Evolutionary conservation across 2,329 filamentous ascomycete species (phyloP), one percentile per base, ranked within the genome.

Genomic region (Zelopaecilomyces penicillatus): DNA sequence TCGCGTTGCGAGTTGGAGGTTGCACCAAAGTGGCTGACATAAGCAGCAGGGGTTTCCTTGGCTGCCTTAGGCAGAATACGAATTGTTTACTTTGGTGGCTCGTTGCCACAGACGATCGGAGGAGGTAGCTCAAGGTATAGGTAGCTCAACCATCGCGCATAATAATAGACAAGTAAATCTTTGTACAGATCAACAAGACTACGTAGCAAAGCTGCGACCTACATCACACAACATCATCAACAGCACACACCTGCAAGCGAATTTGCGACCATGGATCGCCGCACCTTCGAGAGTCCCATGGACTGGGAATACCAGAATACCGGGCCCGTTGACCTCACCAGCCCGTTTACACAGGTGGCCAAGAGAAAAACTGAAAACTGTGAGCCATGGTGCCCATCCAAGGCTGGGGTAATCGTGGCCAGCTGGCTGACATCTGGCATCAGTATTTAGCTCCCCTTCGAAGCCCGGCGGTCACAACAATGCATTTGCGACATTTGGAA

Each of bases 301-400:
- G 80, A 83, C 54, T 83, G 76, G 75, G 76, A 83, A 58, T 83
- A 79, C 59, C 73, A 82, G 54, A 63, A 68, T 49, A 62, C 66
- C 39, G 77, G 73, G 2, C 78, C 77, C 12, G 62, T 78, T 48
- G 80, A 83, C 62, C 71, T 71, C 12, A 77, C 75, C 7, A 82
- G 78, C 51, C 80, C 80, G 2, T 83, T 82, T 59, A 68, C 73
- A 19, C 75, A 78, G 50, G 69, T 74, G 33, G 67, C 69, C 1
- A 70, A 62, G 54, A 60, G 56, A 40, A 58, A 61, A 36, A 57
- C 62, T 39, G 62, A 68, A 41, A 67, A 65, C 50, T 62, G 75
- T 76, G 48, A 52, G 68, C 64, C 37, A 4, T 30, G 19, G 9
- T 30, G 9, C 29, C 30, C 27, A 30, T 30, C 32, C 4, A n/a